Evolutionary conservation across 2,329 filamentous ascomycete genomes (phyloP), one percentile per base, ranked within the genome.

Genomic region (Sclerotinia sclerotiorum): DNA sequence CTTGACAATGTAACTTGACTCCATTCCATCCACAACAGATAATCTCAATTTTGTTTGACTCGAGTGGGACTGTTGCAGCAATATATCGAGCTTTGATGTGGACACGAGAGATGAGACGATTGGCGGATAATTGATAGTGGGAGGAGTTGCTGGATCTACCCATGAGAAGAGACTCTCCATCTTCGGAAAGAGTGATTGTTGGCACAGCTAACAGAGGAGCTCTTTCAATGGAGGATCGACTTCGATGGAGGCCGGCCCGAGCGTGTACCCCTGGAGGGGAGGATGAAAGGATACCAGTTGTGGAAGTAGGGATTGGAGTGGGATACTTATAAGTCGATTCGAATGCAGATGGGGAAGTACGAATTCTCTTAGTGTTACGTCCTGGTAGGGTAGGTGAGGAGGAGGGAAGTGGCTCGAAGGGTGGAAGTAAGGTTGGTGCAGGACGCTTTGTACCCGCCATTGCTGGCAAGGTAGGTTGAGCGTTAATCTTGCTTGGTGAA

Each of bases 11-110:
- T 73, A 99, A 81, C 82, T 93, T 97, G 73, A 95, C 84, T 21
- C 95, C 95, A 79, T 99, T 99, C 94, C 94, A 98, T 29, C 95
- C 95, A 76, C 91, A 87, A 83, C 95, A 99, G 76, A 92, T 85
- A 74, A 99, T 90, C 79, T 97, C 92, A 58, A 99, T 87, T 79
- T 88, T 90, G 78, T 91, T 92, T 71, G 88, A 84, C 73, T 92
- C 88, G 74, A 92, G 85, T 6, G 86, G 85, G 67, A 86, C 84
- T 27, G 84, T 81, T 17, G 92, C 87, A 29, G 90, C 85, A 71
- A 94, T 87, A 79, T 94, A 99, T 65, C 89, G 87, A 71, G 93
- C 94, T 80, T 92, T 90, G 79, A 97, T 91, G 78, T 99, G 95
- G 32, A 98, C 88, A 77, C 95, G 90, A 76, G 95, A 98, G 71